A percentile compares a stretch with the other conserved stretches of the same genome.
Conservation (phyloP, 495 filamentous ascomycete species). For the Sporormia fimetaria region DNA sequence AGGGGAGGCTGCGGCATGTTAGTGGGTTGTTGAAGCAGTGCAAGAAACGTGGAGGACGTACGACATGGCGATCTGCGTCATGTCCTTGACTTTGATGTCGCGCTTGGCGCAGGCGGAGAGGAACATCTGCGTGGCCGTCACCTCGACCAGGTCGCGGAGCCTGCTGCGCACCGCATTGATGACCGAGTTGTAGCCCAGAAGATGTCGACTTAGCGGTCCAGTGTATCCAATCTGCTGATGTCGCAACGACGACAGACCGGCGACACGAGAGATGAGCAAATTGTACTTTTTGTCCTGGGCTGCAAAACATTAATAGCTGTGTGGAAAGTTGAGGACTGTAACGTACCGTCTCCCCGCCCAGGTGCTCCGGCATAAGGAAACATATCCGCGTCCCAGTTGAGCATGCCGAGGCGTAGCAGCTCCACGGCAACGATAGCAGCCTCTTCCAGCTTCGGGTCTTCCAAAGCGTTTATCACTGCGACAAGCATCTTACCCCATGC, state of each 20-base stretch:
- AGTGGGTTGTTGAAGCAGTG: neutral
- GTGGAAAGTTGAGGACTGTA: conserved; percentile 27
- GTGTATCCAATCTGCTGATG: conserved; percentile 87
- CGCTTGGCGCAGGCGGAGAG: conserved; percentile 66
- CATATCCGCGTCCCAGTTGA: conserved; percentile 44
- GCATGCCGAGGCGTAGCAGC: conserved; percentile 32
- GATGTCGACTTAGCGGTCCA: conserved; percentile 79
- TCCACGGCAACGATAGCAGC: conserved; percentile 22
- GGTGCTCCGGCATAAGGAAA: conserved; percentile 36
- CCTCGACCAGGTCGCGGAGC: conserved; percentile 73
- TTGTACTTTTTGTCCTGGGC: conserved; percentile 35
- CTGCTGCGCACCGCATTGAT: conserved; percentile 64
- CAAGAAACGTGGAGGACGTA: conserved; percentile 34
- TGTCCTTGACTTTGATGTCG: conserved; percentile 56
- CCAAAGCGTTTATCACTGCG: conserved; percentile 50
- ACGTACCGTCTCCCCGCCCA: conserved; percentile 22
- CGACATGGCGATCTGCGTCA: conserved; percentile 58
- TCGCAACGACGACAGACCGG: conserved; percentile 66
- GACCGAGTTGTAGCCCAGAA: conserved; percentile 77
- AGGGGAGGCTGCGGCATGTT: conserved; percentile 55
- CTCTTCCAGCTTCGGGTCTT: conserved; percentile 36
- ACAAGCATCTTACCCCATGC: conserved; percentile 71
- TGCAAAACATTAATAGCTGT: conserved; percentile 4
- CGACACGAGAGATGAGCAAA: conserved; percentile 72
- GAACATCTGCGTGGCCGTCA: conserved; percentile 63